Percentiles rank a stretch among this genome's conserved stretches.
Evolutionary conservation across 2,329 filamentous ascomycete genomes (phyloP).

Genomic region (Aureobasidium sp.): DNA sequence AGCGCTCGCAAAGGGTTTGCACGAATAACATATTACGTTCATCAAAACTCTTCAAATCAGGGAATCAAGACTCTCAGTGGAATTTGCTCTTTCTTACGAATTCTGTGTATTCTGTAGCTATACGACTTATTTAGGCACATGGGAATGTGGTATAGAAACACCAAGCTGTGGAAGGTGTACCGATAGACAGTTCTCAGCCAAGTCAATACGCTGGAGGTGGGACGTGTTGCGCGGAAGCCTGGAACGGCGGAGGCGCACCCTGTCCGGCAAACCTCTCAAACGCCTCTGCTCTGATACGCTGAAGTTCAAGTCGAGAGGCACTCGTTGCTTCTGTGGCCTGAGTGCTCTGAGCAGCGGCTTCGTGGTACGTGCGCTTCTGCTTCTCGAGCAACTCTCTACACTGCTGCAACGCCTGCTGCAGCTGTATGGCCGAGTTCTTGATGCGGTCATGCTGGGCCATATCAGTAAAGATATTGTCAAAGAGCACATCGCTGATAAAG

Average conservation of each 20-base stretch:
- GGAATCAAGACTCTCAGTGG: neutral
- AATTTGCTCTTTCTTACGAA: too few species aligned
- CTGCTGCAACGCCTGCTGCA: slow-evolving; percentile 13
- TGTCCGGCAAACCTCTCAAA: slow-evolving; percentile 20
- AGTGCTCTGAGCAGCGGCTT: neutral
- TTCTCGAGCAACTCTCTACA: neutral
- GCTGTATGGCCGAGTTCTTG: slow-evolving; percentile 17
- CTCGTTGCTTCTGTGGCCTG: slow-evolving; percentile 13
- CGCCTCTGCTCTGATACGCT: slow-evolving; percentile 23
- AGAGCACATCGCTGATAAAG: slow-evolving; percentile 23
- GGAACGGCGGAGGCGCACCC: neutral
- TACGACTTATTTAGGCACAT: too few species aligned
- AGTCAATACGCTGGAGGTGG: neutral
- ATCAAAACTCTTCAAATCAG: neutral
- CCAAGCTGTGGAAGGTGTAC: neutral
- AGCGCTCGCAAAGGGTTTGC: neutral
- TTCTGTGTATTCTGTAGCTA: too few species aligned
- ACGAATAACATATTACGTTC: neutral
- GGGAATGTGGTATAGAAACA: too few species aligned
- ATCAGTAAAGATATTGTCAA: slow-evolving; percentile 26
- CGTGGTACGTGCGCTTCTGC: neutral
- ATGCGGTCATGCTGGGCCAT: slow-evolving; percentile 24
- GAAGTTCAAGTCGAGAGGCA: slow-evolving; percentile 18
- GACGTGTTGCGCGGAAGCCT: neutral
- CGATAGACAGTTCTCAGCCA: neutral